phyloP scores from a whole-genome alignment of 495 filamentous ascomycete species.

The Podospora appendiculata region DNA sequence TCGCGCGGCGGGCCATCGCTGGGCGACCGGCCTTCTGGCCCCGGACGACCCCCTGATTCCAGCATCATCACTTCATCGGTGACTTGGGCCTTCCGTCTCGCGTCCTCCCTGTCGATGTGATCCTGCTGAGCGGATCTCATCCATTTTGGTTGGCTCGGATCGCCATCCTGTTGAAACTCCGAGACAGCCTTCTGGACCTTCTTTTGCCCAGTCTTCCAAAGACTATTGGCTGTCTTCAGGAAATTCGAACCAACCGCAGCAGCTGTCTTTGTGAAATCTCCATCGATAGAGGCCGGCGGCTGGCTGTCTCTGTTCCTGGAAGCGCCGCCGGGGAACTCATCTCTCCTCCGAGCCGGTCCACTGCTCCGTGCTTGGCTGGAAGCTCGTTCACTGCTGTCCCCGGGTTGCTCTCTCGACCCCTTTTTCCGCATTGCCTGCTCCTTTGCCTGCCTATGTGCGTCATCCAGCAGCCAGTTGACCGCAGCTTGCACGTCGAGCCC shows the following conservation, averaged over 20 bases:
- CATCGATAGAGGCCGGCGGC: conserved; percentile 56
- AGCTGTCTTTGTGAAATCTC: conserved; percentile 72
- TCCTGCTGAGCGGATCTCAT: conserved; percentile 64
- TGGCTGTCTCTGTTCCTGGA: conserved; percentile 46
- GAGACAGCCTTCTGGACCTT: conserved; percentile 91
- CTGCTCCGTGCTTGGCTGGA: conserved; percentile 27
- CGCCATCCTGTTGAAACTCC: conserved; percentile 71
- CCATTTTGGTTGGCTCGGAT: conserved; percentile 86
- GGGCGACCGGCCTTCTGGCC: conserved; percentile 14
- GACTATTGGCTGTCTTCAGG: conserved; percentile 84
- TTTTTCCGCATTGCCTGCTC: conserved; percentile 30
- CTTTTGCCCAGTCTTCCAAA: conserved; percentile 93
- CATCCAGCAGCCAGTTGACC: conserved; percentile 81
- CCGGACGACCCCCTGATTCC: conserved; percentile 54
- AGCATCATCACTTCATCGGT: conserved; percentile 91
- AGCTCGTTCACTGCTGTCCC: conserved; percentile 16
- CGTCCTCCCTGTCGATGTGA: conserved; percentile 4
- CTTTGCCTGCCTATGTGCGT: conserved; percentile 74
- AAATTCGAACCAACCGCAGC: conserved; percentile 74
- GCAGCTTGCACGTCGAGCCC: conserved; percentile 81
- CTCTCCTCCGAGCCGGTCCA: conserved; percentile 29
- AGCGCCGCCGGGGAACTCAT: conserved; percentile 22
- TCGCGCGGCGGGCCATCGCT: conserved; percentile 26
- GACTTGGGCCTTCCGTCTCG: conserved; percentile 27
- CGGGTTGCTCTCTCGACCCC: conserved; percentile 10